Evolutionary conservation across 108 stramenopile species (phyloP), one percentile per base, ranked within the genome.

Genomic region (Stephanodiscus minutulus): DNA sequence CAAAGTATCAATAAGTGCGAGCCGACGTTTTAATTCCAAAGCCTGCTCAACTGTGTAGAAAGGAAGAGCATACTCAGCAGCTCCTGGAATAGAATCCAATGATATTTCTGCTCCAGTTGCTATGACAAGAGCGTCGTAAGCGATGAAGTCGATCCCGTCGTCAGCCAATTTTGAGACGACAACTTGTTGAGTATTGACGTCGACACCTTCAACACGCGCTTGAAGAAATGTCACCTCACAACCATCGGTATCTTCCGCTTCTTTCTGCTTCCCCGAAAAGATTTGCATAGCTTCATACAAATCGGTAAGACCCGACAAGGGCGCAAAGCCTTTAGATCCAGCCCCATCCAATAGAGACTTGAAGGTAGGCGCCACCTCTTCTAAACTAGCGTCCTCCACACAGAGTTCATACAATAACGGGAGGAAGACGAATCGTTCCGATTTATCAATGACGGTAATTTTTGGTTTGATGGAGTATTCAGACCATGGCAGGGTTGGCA

Each of bases 391-490:
- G 48, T 87, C 88, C 35, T 87, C 90, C 48, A 88, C 74, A 44
- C 89, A 88, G 35, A 93, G 72, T 74, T 96, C 95, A 66, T 94
- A 96, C 31, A 96, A 67, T 13, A 96, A 77, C 0, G 95, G 95
- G 47, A 94, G 77, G 79, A 96, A 96, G 5, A 92, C 91, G 66
- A 96, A 96, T 59, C 86, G 70, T 60, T 92, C 91, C 3, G 87
- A 85, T 64, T 84, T 84, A 62, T 94, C 93, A 28, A 96, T 83
- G 0, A 96, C 63, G 15, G 87, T 88, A 24, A 96, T 84, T 31
- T 65, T 68, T 18, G 87, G 82, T 61, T 70, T 56, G 29, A 77
- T 68, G 49, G 64, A 37, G 31, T 48, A 22, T 64, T 64, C 60
- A 1, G 82, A 59, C 63, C 79, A 80, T 27, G 84, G 81, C 8